phyloP scores from a whole-genome alignment of 164 flowering plant species.

The Akebia trifoliata region DNA sequence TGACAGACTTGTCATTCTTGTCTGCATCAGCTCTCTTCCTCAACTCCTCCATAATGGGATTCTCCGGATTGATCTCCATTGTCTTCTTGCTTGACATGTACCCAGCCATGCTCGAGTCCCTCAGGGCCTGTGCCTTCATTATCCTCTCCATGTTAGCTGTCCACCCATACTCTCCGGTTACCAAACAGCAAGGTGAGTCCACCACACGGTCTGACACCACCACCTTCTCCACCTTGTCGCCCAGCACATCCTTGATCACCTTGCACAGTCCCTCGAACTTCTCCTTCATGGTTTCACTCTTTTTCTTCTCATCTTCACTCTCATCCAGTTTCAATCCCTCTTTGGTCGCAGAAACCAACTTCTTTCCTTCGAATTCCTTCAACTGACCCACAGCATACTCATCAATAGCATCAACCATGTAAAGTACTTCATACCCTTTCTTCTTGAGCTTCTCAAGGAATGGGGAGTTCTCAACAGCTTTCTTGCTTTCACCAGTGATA shows the following conservation, averaged over 20 bases:
- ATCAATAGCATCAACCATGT: constrained; percentile 72
- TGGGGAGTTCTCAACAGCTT: constrained; percentile 71
- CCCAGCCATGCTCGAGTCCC: constrained; percentile 49
- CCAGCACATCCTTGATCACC: constrained; percentile 51
- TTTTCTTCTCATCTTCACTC: constrained; percentile 49
- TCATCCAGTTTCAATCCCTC: constrained; percentile 65
- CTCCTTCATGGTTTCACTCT: constrained; percentile 42
- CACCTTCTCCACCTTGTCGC: constrained; percentile 61
- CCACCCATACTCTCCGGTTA: constrained; percentile 74
- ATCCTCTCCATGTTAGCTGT: constrained; percentile 71
- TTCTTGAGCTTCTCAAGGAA: constrained; percentile 61
- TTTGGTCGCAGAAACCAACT: constrained; percentile 62
- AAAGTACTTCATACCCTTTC: constrained; percentile 62
- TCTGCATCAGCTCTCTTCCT: constrained; percentile 62
- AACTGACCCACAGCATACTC: constrained; percentile 60
- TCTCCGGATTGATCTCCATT: constrained; percentile 68
- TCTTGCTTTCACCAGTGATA: constrained; percentile 67
- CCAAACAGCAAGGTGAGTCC: constrained; percentile 65
- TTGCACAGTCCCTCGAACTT: constrained; percentile 55
- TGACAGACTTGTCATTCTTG: constrained; percentile 62
- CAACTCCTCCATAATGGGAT: constrained; percentile 62
- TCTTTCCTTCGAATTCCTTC: constrained; percentile 75
- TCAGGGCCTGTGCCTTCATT: constrained; percentile 61
- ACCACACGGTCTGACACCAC: constrained; percentile 58
- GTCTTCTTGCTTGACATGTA: constrained; percentile 81